Evolutionary conservation across 2,329 filamentous ascomycete species (phyloP).

Genomic region (Aureobasidium melanogenum): DNA sequence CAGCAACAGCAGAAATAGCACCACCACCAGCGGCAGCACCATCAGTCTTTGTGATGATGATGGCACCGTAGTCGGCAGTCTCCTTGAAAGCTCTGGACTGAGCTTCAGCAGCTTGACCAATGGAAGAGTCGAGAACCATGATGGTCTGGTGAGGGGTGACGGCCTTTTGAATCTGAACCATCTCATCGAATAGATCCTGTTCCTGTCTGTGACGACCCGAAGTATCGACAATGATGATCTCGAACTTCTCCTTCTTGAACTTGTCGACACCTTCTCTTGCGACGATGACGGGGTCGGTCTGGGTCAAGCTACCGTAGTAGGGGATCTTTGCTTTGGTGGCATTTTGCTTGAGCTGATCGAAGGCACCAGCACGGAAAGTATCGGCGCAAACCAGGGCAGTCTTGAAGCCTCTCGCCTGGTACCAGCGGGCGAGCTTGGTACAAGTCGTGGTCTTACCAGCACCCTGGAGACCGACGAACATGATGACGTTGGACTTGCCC

Average conservation of each 20-base stretch:
- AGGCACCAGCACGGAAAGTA: conserved; percentile 96
- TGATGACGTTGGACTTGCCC: conserved; percentile 91
- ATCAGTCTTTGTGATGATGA: conserved; percentile 98
- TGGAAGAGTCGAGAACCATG: conserved; percentile 94
- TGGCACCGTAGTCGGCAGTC: conserved; percentile 91
- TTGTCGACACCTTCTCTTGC: conserved; percentile 94
- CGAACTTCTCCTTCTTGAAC: conserved; percentile 97
- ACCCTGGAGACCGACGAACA: conserved; percentile 98
- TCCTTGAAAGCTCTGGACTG: conserved; percentile 97
- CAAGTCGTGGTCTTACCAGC: conserved; percentile 97
- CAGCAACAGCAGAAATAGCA: conserved; percentile 93
- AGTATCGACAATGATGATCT: conserved; percentile 97
- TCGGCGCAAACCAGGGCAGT: conserved; percentile 93
- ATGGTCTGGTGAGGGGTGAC: conserved; percentile 93
- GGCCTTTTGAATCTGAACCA: conserved; percentile 90
- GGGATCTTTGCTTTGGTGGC: conserved; percentile 98
- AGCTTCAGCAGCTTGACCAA: conserved; percentile 89
- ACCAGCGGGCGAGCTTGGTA: conserved; percentile 92
- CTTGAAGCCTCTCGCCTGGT: conserved; percentile 87
- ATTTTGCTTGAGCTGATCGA: conserved; percentile 98
- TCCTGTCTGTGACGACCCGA: conserved; percentile 93
- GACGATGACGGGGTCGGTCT: conserved; percentile 90
- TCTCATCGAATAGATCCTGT: conserved; percentile 89
- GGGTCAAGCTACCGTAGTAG: conserved; percentile 93
- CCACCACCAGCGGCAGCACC: conserved; percentile 92